Evolutionary conservation across 306 rosid species (phyloP).

Genomic region (Prunus campanulata): DNA sequence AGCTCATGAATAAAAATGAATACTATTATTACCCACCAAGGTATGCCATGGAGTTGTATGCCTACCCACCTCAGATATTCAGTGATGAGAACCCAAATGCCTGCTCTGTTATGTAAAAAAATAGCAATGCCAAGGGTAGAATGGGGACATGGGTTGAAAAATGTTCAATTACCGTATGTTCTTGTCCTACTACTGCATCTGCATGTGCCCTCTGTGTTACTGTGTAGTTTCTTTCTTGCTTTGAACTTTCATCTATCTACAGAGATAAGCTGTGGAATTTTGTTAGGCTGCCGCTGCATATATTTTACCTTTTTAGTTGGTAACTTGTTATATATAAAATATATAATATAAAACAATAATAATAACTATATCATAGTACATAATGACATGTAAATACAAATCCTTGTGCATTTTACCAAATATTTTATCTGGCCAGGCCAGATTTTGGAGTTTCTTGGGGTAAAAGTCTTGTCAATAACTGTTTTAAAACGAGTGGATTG

Average conservation of each 20-base stretch:
- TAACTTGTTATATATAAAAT: conserved; percentile 8
- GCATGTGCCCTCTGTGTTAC: neutral
- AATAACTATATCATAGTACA: neutral
- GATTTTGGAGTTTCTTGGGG: neutral
- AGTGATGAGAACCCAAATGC: conserved; percentile 91
- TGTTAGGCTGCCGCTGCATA: conserved; percentile 29
- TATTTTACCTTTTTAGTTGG: conserved; percentile 20
- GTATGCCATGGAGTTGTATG: conserved; percentile 42
- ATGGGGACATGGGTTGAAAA: neutral
- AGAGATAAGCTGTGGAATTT: conserved; percentile 51
- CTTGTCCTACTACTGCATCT: no score
- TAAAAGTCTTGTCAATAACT: neutral
- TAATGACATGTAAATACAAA: neutral
- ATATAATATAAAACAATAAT: conserved; percentile 14
- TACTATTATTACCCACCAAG: conserved; percentile 45
- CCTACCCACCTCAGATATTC: conserved; percentile 70
- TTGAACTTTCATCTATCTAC: conserved; percentile 38
- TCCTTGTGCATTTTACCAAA: neutral
- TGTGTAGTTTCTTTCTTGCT: conserved; percentile 32
- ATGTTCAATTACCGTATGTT: neutral
- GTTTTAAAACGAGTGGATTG: neutral
- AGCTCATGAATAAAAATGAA: conserved; percentile 49
- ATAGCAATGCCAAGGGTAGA: conserved; percentile 1
- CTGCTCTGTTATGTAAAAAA: conserved; percentile 48
- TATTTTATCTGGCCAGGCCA: neutral